Conservation (phyloP, 306 rosid genomes). For the Trifolium pratense region DNA sequence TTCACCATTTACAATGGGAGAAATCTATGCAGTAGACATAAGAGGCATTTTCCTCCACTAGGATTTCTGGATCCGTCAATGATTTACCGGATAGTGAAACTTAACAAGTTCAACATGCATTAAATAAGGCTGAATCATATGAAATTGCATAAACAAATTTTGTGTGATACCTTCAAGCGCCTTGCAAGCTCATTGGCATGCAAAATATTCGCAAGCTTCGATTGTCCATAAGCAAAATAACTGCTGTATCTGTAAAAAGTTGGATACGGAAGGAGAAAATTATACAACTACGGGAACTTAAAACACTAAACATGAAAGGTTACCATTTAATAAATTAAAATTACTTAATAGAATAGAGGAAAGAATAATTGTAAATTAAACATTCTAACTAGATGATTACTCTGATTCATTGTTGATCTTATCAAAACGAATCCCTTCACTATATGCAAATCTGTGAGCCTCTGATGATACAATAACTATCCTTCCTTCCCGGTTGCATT, state of each 20-base stretch:
- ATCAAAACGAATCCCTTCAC: conserved; percentile 68
- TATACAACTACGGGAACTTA: conserved; percentile 11
- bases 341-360: not conserved
- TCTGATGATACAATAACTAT: conserved; percentile 72
- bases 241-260: conserved; percentile 56
- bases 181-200: conserved; percentile 84
- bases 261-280: conserved; percentile 11
- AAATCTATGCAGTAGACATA: not conserved
- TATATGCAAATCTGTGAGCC: conserved; percentile 60
- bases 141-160: conserved; percentile 25
- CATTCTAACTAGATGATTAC: conserved; percentile 51
- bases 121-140: conserved; percentile 23
- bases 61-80: not conserved
- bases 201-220: conserved; percentile 81
- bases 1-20: not conserved
- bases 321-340: not conserved
- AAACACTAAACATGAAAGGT: conserved; percentile 26
- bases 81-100: not conserved
- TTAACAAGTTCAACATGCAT: not conserved
- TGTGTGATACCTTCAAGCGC: conserved; percentile 69
- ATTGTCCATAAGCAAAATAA: conserved; percentile 70
- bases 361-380: conserved; percentile 25
- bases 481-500: conserved; percentile 72
- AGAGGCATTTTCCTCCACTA: not conserved
- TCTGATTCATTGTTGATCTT: conserved; percentile 70